Evolutionary conservation across 106 monocot species (phyloP), one percentile per base, ranked within the genome.

Genomic region (Allium sativum): DNA sequence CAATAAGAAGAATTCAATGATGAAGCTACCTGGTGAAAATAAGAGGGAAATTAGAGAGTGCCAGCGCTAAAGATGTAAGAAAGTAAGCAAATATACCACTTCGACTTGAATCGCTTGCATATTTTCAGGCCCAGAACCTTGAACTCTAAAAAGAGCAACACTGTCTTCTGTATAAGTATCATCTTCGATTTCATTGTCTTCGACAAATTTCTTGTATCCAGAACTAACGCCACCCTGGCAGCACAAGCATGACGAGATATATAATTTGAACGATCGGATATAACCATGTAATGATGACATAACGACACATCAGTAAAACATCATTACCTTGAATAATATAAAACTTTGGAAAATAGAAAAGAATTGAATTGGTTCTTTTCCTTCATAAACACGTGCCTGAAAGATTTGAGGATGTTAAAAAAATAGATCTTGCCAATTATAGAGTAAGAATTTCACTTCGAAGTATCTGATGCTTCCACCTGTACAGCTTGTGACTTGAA

Each of bases 21-120:
- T 42, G 91, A 85, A 45, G 98, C 79, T 48, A 81, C 92, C 98
- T 99, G 90, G 64, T 68, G 42, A 73, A 68, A 43, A 31, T 12
- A 67, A 8, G 45, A 16, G 44, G 40, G 14, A 40, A 65, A 41
- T 52, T 31, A n/a, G 12, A 17, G 11, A 10, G 11, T 42, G n/a
- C 21, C 21, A 62, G 53, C 21, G 12, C 6, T 48, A 64, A 31
- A 13, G 45, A 4, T 12, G 42, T 43, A 59, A 40, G 65, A 51
- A 48, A 14, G 4, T 52, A 65, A 53, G 15, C 52, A 52, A 11
- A 45, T 20, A 44, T 95, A 95, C 95, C 67, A 77, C 72, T 51
- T 95, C 90, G 62, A 95, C 84, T 95, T 95, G 95, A 70, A 95
- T 87, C 53, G 90, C 78, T 84, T 90, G 95, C 95, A 95, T 95